Base-by-base conservation (phyloP, 2,329 filamentous ascomycete species). In the Stachybotrys elegans region DNA sequence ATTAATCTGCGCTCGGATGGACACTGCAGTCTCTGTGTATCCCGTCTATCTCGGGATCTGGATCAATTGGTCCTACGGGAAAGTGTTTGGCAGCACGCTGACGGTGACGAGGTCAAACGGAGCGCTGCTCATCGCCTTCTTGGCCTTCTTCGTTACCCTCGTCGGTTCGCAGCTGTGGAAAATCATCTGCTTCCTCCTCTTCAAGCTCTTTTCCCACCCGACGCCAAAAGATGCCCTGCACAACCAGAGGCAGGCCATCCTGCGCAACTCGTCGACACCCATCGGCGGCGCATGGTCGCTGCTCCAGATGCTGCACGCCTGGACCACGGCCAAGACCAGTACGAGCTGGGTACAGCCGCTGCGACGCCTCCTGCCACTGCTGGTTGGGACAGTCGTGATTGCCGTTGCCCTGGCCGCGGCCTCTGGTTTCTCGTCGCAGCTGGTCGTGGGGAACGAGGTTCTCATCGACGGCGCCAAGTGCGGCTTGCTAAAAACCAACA, bases 91-190 rank as follows among this genome's bases (percentile, higher is more conserved):
- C 34, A 36, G 34, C 34, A 36, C 34, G 12, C 13, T 36, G 6
- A 36, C 34, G 5, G 12, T 36, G 7, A 19, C 34, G 16, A 36
- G 21, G 34, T 36, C 34, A 6, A 17, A 36, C 17, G 34, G 34
- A 5, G 34, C 34, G 4, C 17, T 36, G n/a, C 17, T 36, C 6
- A 20, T 36, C 16, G 34, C 58, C 2, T 50, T 34, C 19, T 53
- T 46, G 45, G 52, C 62, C 40, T 60, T 31, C 12, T 48, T 50
- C 13, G 17, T 36, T 13, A 17, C 34, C 5, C 11, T 36, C 12
- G 34, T 36, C 6, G 34, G 34, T 19, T 19, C 34, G 11, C 34
- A 36, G 17, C 34, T 36, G 11, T 36, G 34, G 34, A 16, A 20
- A 6, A 36, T 36, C 5, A 11, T 36, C 5, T 36, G 34, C 34